These are phyloP conservation scores for Trypanosomatidae sp. DNA, from an alignment of 208 protist genomes.

Conservation along the genomic window DNA sequence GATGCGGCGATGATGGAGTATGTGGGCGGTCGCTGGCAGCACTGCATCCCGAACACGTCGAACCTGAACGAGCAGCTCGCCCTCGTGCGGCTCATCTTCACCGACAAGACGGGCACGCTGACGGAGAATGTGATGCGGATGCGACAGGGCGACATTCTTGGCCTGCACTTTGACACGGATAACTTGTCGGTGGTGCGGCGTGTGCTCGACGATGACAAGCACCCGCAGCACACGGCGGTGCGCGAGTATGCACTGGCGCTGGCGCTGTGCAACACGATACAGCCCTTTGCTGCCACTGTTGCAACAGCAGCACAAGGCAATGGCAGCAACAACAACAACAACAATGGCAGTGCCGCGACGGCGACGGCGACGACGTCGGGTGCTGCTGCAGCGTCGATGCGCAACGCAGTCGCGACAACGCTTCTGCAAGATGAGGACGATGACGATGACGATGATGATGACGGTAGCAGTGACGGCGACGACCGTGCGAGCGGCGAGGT, in stretches of 20 bases:
- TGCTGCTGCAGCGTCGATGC: no score
- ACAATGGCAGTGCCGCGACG: no score
- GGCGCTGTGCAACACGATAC: constrained; percentile 79
- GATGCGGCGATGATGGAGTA: constrained; percentile 80
- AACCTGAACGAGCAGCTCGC: constrained; percentile 89
- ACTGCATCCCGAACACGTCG: constrained; percentile 77
- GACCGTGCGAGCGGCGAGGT: no score
- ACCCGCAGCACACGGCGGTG: constrained; percentile 10
- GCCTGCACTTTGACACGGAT: constrained; percentile 33
- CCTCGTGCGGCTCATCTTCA: constrained; percentile 85
- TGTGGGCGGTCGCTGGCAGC: constrained; percentile 37
- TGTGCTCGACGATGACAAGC: constrained; percentile 12
- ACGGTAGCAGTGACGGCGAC: no score
- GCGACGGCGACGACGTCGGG: no score
- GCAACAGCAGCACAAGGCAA: no score
- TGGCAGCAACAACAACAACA: no score
- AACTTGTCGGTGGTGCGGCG: constrained; percentile 8
- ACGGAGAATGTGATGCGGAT: constrained; percentile 90
- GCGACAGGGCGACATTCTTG: constrained; percentile 55
- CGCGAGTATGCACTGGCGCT: constrained; percentile 69
- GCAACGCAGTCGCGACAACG: no score
- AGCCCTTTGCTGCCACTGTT: constrained; percentile 71
- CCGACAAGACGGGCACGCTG: constrained; percentile 88
- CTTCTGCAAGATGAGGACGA: constrained; percentile 1
- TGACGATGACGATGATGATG: no score